Evolutionary conservation across 1,284 basidiomycete genomes (phyloP).

Genomic region (Malassezia obtusa): DNA sequence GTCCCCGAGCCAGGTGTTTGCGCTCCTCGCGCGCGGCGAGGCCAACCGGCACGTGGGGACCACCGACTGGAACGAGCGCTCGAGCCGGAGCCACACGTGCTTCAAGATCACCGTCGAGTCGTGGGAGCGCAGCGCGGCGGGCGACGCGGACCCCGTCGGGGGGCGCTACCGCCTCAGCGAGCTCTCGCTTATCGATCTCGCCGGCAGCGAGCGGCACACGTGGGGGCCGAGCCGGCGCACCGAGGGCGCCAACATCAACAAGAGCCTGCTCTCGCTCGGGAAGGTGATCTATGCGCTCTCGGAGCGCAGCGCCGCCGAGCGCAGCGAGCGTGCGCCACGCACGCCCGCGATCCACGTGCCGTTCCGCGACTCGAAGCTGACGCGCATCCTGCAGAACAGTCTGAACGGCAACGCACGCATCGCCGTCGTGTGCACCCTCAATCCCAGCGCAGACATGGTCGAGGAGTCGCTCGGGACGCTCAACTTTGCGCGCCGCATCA

Average conservation of each 20-base stretch:
- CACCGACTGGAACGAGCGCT: slow-evolving; percentile 94
- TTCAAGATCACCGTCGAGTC: slow-evolving; percentile 52
- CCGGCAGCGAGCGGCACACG: slow-evolving; percentile 80
- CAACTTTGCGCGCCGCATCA: slow-evolving; percentile 77
- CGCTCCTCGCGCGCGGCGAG: slow-evolving; percentile 74
- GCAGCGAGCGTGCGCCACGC: neutral
- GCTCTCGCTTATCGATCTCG: slow-evolving; percentile 83
- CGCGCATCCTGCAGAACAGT: slow-evolving; percentile 86
- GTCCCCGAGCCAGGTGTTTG: slow-evolving; percentile 70
- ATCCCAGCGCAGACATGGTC: slow-evolving; percentile 51
- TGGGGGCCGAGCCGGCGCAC: slow-evolving; percentile 28
- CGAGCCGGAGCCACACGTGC: slow-evolving; percentile 76
- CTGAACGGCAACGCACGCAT: slow-evolving; percentile 88
- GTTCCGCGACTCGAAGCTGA: slow-evolving; percentile 86
- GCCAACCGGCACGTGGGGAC: slow-evolving; percentile 78
- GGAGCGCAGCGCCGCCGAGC: slow-evolving; percentile 17
- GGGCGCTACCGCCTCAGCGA: slow-evolving; percentile 24
- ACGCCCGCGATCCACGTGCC: slow-evolving; percentile 59
- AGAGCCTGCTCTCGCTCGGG: slow-evolving; percentile 49
- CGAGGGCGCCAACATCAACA: slow-evolving; percentile 54
- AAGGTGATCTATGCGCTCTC: slow-evolving; percentile 46
- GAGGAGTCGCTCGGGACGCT: slow-evolving; percentile 73
- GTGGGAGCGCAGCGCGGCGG: slow-evolving; percentile 16
- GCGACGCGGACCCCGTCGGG: slow-evolving; percentile 5
- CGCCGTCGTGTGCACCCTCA: slow-evolving; percentile 85